Conservation (phyloP, 306 rosid species). For the Medicago arabica region DNA sequence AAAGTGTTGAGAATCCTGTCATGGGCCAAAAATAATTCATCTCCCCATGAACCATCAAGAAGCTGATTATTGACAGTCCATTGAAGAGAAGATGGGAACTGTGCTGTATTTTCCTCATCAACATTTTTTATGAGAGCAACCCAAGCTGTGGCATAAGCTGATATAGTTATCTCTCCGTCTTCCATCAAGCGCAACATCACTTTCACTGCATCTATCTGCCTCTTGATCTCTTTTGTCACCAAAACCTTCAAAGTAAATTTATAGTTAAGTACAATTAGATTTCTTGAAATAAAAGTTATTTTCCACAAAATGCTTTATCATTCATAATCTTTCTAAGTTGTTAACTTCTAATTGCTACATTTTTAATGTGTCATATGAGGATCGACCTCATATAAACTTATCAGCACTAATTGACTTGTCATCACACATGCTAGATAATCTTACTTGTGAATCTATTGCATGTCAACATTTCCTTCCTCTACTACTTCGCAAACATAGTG, state of each 20-base stretch:
- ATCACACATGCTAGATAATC: too few species aligned
- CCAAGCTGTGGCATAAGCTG: slow-evolving; percentile 99
- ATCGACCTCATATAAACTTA: too few species aligned
- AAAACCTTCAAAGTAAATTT: background rate
- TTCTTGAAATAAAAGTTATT: background rate
- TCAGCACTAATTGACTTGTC: too few species aligned
- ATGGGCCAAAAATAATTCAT: slow-evolving; percentile 67
- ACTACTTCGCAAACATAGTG: too few species aligned
- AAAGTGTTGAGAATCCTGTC: slow-evolving; percentile 84
- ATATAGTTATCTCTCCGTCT: slow-evolving; percentile 81
- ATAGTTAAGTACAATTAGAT: background rate
- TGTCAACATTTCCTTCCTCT: too few species aligned
- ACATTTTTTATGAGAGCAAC: slow-evolving; percentile 68
- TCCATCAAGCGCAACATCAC: slow-evolving; percentile 65
- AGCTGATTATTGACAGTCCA: slow-evolving; percentile 87
- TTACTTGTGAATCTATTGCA: too few species aligned
- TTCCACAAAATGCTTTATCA: too few species aligned
- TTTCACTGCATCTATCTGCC: slow-evolving; percentile 50
- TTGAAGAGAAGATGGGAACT: slow-evolving; percentile 69
- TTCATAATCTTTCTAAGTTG: too few species aligned
- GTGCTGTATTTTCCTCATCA: slow-evolving; percentile 61
- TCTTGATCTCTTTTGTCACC: slow-evolving; percentile 49
- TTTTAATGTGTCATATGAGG: too few species aligned
- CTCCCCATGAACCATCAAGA: slow-evolving; percentile 95
- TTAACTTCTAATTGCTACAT: too few species aligned